Conservation (phyloP, 1,139 yeast species). For the Yamadazyma spencermartinsiae region DNA sequence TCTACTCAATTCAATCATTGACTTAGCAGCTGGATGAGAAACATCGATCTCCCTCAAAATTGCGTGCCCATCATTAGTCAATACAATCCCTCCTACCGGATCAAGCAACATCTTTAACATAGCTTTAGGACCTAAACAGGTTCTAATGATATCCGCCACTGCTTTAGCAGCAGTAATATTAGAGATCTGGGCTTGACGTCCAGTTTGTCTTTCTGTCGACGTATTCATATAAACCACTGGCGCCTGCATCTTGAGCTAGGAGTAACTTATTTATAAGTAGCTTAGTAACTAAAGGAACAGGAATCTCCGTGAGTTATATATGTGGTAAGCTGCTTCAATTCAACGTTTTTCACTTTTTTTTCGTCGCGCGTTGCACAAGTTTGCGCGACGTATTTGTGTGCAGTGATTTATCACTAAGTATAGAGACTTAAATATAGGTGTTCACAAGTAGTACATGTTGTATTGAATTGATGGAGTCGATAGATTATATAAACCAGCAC, state of each 20-base stretch:
- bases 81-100: constrained; percentile 98
- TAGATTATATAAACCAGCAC: constrained; percentile 31
- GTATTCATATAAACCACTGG: constrained; percentile 64
- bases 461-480: constrained; percentile 5
- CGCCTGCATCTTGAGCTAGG: constrained; percentile 38
- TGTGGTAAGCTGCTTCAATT: too few species aligned
- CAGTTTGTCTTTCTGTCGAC: constrained; percentile 89
- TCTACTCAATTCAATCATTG: constrained; percentile 95
- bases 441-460: not conserved
- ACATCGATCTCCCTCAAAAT: constrained; percentile 87
- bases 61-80: constrained; percentile 98
- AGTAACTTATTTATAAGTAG: not conserved
- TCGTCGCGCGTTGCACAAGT: constrained; percentile 1
- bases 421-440: not conserved
- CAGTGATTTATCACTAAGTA: not conserved
- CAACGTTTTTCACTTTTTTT: not conserved
- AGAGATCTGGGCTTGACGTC: constrained; percentile 95
- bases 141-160: constrained; percentile 93
- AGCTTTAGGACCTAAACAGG: constrained; percentile 99
- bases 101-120: constrained; percentile 97
- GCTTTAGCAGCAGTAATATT: constrained; percentile 99
- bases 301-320: too few species aligned
- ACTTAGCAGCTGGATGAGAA: constrained; percentile 97
- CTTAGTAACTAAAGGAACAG: not conserved
- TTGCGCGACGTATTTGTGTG: not conserved